Conservation (phyloP, 192 early-diverging fungal genomes). For the Cladochytrium replicatum region DNA sequence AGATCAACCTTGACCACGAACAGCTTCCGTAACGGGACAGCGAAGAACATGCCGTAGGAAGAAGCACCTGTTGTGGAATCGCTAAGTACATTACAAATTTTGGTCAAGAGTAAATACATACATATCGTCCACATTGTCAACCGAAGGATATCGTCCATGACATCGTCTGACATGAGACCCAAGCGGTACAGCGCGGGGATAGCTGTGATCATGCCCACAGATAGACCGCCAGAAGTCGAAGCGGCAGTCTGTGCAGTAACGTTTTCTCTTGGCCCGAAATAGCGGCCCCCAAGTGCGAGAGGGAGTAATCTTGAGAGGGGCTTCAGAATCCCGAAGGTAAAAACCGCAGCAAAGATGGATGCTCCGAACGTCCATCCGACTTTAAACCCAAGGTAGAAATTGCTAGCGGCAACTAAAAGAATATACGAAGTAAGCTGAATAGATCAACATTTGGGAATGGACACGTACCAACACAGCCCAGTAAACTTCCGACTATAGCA, state of each 20-base stretch:
- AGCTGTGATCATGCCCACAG: conserved; percentile 67
- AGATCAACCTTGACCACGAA: neutral
- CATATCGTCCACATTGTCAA: conserved; percentile 62
- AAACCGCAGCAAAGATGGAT: conserved; percentile 72
- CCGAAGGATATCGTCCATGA: conserved; percentile 33
- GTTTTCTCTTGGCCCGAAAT: conserved; percentile 64
- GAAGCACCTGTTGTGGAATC: neutral
- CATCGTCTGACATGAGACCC: conserved; percentile 34
- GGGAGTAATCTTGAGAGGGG: conserved; percentile 36
- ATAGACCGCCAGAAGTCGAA: conserved; percentile 68
- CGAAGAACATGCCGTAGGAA: neutral
- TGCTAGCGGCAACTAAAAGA: conserved; percentile 72
- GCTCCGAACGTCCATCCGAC: conserved; percentile 69
- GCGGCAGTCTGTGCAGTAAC: conserved; percentile 70
- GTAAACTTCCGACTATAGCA: neutral
- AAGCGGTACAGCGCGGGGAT: conserved; percentile 65
- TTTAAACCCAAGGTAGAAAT: conserved; percentile 74
- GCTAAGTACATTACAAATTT: too few relatives aligned
- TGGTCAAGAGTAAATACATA: conserved; percentile 68
- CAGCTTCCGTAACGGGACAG: neutral
- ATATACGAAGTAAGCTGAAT: too few relatives aligned
- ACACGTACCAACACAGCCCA: neutral
- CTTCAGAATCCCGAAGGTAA: conserved; percentile 55
- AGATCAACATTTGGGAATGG: too few relatives aligned
- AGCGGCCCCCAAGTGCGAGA: conserved; percentile 43